A percentile compares a stretch with the other conserved stretches of the same genome.
Conservation (phyloP, 129 eudicot species). For the Tanacetum coccineum region DNA sequence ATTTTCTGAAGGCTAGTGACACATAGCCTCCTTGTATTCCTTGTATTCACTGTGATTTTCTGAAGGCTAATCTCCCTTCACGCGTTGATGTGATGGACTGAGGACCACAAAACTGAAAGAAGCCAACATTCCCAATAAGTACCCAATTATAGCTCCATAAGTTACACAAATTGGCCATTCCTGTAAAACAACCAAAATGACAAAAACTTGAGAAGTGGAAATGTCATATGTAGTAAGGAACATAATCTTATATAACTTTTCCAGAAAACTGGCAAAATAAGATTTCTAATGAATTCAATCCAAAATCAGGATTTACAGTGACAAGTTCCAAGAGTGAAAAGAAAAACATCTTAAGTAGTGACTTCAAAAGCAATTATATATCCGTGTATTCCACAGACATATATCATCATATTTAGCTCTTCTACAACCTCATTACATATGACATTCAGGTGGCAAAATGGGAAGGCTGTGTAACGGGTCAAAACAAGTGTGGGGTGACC, state of each 20-base stretch:
- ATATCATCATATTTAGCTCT: not conserved
- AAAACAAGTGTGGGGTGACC: not conserved
- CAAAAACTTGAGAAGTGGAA: not conserved
- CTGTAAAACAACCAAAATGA: conserved; percentile 29
- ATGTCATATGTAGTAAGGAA: not conserved
- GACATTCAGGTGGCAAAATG: not conserved
- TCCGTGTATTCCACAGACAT: not conserved
- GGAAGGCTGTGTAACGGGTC: not conserved
- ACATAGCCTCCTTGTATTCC: no score
- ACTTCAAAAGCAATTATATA: not conserved
- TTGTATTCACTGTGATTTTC: no score
- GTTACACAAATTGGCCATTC: conserved; percentile 89
- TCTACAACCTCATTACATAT: not conserved
- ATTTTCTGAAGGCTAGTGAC: no score
- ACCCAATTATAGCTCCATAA: conserved; percentile 71
- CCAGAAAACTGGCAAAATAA: no score
- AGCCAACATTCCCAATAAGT: conserved; percentile 48
- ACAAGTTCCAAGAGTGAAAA: not conserved
- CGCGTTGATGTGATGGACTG: conserved; percentile 26
- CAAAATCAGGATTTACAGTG: not conserved
- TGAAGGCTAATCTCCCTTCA: conserved; percentile 68
- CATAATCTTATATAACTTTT: not conserved
- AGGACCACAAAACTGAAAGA: conserved; percentile 40
- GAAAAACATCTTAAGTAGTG: not conserved
- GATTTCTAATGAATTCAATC: not conserved